A percentile compares a stretch with the other conserved stretches of the same genome.
Evolutionary conservation across 495 filamentous ascomycete species (phyloP).

Genomic region (Penicillium diatomitis): DNA sequence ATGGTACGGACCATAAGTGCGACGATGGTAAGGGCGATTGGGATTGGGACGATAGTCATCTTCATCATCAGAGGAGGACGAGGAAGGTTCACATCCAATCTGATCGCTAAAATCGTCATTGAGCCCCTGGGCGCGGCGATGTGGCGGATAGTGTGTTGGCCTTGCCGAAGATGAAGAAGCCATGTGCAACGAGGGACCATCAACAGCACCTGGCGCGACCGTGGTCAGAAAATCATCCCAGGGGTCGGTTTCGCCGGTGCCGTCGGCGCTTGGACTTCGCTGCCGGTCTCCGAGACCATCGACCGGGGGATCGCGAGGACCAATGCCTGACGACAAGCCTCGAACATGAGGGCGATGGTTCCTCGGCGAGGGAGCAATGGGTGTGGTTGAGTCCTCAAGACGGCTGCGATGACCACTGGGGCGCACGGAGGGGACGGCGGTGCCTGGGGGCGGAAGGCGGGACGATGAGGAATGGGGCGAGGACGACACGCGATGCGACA

Average conservation of each 20-base stretch:
- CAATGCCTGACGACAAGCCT: constrained; percentile 12
- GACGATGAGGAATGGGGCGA: constrained; percentile 19
- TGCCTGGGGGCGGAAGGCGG: constrained; percentile 16
- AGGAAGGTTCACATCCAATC: no score
- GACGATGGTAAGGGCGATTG: no score
- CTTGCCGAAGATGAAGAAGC: constrained; percentile 72
- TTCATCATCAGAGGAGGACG: no score
- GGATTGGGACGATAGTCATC: no score
- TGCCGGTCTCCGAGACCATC: constrained; percentile 80
- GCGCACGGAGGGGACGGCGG: constrained; percentile 7
- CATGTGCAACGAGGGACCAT: constrained; percentile 57
- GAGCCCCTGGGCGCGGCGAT: background rate
- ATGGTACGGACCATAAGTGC: no score
- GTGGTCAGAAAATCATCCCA: constrained; percentile 79
- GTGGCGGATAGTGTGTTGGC: constrained; percentile 20
- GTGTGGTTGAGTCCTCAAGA: background rate
- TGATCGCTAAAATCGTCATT: no score
- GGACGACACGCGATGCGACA: constrained; percentile 20
- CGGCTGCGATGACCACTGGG: constrained; percentile 15
- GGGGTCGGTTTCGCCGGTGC: constrained; percentile 40
- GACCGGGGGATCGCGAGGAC: constrained; percentile 21
- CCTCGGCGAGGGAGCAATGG: no score
- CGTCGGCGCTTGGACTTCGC: constrained; percentile 70
- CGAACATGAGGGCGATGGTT: no score
- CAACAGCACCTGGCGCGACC: constrained; percentile 60